phyloP scores from a whole-genome alignment of 2,329 filamentous ascomycete species.

The Thelonectria olida region DNA sequence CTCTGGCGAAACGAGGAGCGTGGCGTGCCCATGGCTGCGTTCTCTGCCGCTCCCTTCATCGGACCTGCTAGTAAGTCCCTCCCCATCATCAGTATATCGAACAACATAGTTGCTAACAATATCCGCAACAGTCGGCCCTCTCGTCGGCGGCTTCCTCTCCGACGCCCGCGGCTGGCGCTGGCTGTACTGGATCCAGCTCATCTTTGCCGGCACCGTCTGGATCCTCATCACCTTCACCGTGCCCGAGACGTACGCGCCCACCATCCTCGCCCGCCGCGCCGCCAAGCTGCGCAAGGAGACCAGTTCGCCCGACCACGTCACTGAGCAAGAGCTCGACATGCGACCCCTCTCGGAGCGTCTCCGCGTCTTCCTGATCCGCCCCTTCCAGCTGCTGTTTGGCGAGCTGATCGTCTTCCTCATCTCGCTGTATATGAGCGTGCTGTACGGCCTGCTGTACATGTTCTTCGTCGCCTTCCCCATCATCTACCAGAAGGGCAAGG shows the following conservation, averaged over 20 bases:
- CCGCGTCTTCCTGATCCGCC: constrained; percentile 78
- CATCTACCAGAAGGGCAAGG: constrained; percentile 82
- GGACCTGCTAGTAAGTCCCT: constrained; percentile 71
- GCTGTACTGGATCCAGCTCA: constrained; percentile 89
- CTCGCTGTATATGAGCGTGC: constrained; percentile 84
- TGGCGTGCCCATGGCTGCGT: constrained; percentile 87
- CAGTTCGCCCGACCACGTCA: constrained; percentile 74
- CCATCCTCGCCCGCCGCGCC: constrained; percentile 76
- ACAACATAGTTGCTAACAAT: constrained; percentile 9
- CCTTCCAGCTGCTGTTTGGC: constrained; percentile 84
- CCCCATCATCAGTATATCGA: background rate
- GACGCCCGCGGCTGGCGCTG: constrained; percentile 80
- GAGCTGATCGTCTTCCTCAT: constrained; percentile 89
- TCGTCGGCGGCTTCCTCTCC: constrained; percentile 79
- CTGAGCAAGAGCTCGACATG: constrained; percentile 81
- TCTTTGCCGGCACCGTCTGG: constrained; percentile 76
- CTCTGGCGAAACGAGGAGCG: constrained; percentile 87
- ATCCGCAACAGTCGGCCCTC: constrained; percentile 64
- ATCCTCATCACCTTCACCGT: constrained; percentile 86
- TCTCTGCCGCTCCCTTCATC: constrained; percentile 83
- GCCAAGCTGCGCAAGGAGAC: constrained; percentile 76
- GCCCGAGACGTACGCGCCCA: constrained; percentile 87
- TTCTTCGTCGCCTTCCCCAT: constrained; percentile 77
- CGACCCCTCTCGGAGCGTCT: constrained; percentile 75
- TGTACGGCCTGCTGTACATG: constrained; percentile 81